A percentile compares a stretch with the other conserved stretches of the same genome.
Conservation (phyloP, 2,329 filamentous ascomycete genomes). For the Colletotrichum theobromicola region DNA sequence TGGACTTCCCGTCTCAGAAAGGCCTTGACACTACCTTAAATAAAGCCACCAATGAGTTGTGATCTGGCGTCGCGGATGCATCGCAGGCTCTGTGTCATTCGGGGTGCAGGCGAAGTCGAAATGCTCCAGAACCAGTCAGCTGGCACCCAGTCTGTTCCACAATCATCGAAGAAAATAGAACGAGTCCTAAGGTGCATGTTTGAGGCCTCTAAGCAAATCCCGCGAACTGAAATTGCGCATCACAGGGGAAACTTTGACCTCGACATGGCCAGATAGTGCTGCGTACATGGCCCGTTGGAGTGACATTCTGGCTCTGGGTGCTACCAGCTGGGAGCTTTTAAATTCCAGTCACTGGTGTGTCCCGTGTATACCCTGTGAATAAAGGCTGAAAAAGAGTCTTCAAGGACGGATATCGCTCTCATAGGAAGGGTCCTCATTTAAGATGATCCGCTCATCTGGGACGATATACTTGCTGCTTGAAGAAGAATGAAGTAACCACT, state of each 20-base stretch:
- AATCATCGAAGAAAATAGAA: not conserved
- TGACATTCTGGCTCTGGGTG: not conserved
- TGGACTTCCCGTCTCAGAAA: not conserved
- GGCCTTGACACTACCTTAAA: not conserved
- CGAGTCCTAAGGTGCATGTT: not conserved
- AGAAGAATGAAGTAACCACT: no score
- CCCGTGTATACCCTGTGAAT: not conserved
- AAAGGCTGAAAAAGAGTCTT: accelerated
- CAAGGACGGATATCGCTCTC: accelerated
- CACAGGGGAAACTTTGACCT: not conserved
- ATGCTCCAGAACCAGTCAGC: not conserved
- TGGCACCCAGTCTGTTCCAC: not conserved
- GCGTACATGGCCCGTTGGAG: not conserved
- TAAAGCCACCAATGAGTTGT: accelerated
- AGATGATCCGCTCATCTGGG: accelerated
- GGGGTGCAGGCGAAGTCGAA: not conserved
- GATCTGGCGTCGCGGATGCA: not conserved
- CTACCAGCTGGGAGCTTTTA: accelerated
- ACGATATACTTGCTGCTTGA: not conserved
- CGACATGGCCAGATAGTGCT: no score
- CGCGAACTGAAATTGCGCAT: no score
- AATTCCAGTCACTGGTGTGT: accelerated
- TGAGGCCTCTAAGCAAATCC: not conserved
- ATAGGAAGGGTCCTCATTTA: accelerated
- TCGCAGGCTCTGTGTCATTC: not conserved